Evolutionary conservation across 164 flowering plant species (phyloP), one percentile per base, ranked within the genome.

Genomic region (Paratinospora sagittata): DNA sequence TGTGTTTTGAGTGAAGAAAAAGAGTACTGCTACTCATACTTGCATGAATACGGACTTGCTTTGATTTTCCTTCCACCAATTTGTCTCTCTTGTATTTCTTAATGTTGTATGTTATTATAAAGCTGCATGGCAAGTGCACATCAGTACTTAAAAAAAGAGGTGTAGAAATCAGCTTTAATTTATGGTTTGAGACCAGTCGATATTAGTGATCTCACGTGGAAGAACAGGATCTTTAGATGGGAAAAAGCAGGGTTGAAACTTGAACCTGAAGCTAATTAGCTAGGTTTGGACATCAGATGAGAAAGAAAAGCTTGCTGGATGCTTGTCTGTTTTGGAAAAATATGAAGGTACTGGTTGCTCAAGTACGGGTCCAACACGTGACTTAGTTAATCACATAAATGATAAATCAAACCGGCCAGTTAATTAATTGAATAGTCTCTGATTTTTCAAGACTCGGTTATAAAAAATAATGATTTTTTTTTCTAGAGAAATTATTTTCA

Each of bases 201-300:
- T 30, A 30, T 1, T 30, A 55, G 21, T 52, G 45, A 41, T 41
- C 45, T 41, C 11, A 11, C 4, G 45, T 41, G 13, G 60, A 16
- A 52, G 60, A n/a, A 16, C 23, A 6, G 21, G n/a, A n/a, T 52
- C 17, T 19, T 2, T 52, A 52, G 23, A 19, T 19, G 60, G 60
- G 60, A n/a, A n/a, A n/a, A n/a, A n/a, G n/a, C n/a, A n/a, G n/a
- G n/a, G n/a, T n/a, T n/a, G n/a, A n/a, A n/a, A n/a, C n/a, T n/a
- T n/a, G 21, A 16, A n/a, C 21, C 23, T 52, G 60, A 19, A 52
- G 60, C 60, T 52, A 55, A 55, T n/a, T n/a, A n/a, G n/a, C n/a
- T 55, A 55, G 61, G 26, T 55, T n/a, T n/a, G 24, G 61, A 55
- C 61, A 55, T 55, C 21, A 55, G 61, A 55, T n/a, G 24, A 55